Conservation (phyloP, 164 flowering plant genomes). For the Tinospora cordifolia region DNA sequence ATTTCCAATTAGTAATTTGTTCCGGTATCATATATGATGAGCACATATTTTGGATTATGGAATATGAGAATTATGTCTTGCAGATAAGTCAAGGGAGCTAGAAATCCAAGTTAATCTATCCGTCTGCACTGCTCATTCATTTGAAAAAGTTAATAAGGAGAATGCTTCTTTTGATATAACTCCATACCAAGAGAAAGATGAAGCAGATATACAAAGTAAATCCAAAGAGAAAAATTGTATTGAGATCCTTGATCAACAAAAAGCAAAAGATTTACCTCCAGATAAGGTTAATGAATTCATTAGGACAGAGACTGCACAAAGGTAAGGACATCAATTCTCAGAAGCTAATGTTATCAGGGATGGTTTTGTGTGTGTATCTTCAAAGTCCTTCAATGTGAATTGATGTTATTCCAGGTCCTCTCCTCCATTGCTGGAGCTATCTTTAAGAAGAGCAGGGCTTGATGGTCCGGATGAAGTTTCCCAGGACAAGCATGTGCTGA, state of each 20-base stretch:
- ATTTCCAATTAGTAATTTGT: conserved; percentile 8
- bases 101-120: conserved; percentile 18
- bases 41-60: not conserved
- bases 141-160: conserved; percentile 11
- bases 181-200: conserved; percentile 11
- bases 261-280: conserved; percentile 17
- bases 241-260: conserved; percentile 14
- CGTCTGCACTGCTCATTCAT: conserved; percentile 13
- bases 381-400: conserved; percentile 3
- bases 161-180: conserved; percentile 11
- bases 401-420: conserved; percentile 14
- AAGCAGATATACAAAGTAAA: conserved; percentile 6
- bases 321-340: conserved; percentile 5
- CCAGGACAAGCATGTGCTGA: conserved; percentile 27
- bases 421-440: conserved; percentile 33
- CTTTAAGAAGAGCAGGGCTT: conserved; percentile 27
- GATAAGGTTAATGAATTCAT: conserved; percentile 31
- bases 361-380: conserved; percentile 5
- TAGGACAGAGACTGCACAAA: conserved; percentile 17
- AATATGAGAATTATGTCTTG: conserved; percentile 8
- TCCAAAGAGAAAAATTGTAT: conserved; percentile 4
- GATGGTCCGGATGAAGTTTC: conserved; percentile 13
- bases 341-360: conserved; percentile 6
- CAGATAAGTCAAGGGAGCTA: conserved; percentile 16
- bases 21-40: not conserved